These are phyloP conservation scores for Nelumbo lutea DNA, from an alignment of 164 flowering plant genomes.

Conservation along the genomic window DNA sequence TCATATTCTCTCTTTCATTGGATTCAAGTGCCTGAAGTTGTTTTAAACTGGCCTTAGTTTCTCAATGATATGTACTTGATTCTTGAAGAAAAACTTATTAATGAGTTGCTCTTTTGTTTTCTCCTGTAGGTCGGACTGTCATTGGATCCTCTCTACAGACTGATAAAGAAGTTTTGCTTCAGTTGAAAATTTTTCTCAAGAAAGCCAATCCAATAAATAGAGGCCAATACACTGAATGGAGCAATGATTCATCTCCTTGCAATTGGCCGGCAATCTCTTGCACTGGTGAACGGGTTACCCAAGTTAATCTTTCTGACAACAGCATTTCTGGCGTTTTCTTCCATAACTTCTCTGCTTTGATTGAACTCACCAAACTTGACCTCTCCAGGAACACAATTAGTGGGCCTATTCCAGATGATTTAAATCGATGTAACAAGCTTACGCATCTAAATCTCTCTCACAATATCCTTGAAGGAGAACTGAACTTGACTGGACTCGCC, in stretches of 20 bases:
- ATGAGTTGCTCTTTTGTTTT: conserved; percentile 26
- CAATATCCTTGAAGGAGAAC: conserved; percentile 48
- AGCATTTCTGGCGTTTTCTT: conserved; percentile 42
- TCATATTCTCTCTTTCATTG: no score
- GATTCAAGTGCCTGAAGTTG: no score
- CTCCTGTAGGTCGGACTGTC: conserved; percentile 20
- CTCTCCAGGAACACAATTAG: conserved; percentile 63
- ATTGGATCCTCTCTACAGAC: conserved; percentile 37
- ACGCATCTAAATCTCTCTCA: conserved; percentile 59
- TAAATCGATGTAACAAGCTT: conserved; percentile 44
- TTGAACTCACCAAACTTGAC: conserved; percentile 52
- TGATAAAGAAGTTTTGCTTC: conserved; percentile 45
- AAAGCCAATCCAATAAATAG: conserved; percentile 31
- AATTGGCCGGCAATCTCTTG: conserved; percentile 59
- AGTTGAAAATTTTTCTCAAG: conserved; percentile 40
- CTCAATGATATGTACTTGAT: no score
- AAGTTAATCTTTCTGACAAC: conserved; percentile 36
- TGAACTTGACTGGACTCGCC: conserved; percentile 46
- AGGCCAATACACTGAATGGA: conserved; percentile 52
- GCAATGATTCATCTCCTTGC: conserved; percentile 32
- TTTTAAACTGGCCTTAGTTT: no score
- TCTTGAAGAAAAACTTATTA: no score
- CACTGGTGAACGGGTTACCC: conserved; percentile 36
- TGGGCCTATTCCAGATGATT: conserved; percentile 45
- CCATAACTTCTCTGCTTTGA: conserved; percentile 58